A percentile compares a stretch with the other conserved stretches of the same genome.
Conservation (phyloP, 495 filamentous ascomycete species). For the Trichocladium antarcticum region DNA sequence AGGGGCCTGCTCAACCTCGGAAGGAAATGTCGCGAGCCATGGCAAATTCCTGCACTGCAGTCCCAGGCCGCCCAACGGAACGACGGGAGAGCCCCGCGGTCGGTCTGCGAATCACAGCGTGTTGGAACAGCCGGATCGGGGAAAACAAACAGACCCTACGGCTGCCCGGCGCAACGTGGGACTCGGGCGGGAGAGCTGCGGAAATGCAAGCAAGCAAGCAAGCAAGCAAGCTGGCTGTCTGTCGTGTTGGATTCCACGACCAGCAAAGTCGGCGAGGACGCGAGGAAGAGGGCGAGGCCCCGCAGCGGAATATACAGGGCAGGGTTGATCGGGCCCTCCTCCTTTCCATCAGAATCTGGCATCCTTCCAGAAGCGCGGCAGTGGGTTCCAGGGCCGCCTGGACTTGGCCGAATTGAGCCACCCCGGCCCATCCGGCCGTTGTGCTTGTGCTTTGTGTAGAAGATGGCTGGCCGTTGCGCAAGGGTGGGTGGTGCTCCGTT, state of each 20-base stretch:
- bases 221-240: no score
- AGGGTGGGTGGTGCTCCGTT: no score
- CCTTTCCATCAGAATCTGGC: neutral
- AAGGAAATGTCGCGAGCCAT: constrained; percentile 15
- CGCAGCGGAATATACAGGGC: neutral
- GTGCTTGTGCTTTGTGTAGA: no score
- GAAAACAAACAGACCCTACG: no score
- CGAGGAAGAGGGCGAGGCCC: neutral
- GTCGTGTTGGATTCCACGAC: neutral
- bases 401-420: constrained; percentile 5
- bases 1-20: constrained; percentile 11
- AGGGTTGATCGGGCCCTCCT: constrained; percentile 2
- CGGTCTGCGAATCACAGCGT: neutral
- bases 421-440: constrained; percentile 6
- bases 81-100: neutral
- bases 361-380: constrained; percentile 4
- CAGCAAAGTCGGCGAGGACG: no score
- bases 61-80: neutral
- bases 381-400: neutral
- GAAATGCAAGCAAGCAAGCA: no score
- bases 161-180: no score
- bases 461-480: no score
- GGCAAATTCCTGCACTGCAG: neutral
- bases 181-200: no score
- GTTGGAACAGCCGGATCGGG: no score